A percentile compares a stretch with the other conserved stretches of the same genome.
phyloP scores from a whole-genome alignment of 2,329 filamentous ascomycete species.

The Aspergillus awamori region DNA sequence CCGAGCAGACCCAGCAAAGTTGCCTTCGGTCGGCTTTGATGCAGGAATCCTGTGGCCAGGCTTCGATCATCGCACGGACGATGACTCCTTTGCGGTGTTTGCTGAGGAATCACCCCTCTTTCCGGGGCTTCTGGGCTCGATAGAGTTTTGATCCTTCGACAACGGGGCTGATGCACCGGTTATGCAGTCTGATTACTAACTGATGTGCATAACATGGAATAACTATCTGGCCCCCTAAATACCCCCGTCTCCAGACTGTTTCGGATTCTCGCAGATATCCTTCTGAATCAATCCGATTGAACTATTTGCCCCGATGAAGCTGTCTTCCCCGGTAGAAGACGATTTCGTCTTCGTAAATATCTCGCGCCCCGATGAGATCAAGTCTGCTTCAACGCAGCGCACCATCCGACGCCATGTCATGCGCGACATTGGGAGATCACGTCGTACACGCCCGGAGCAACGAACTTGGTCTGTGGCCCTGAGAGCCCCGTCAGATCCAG shows the following conservation, averaged over 20 bases:
- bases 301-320: background rate
- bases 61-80: background rate
- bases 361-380: constrained; percentile 4
- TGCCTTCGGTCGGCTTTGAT: background rate
- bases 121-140: constrained; percentile 3
- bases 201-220: too few species aligned
- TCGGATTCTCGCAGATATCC: too few species aligned
- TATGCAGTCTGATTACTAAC: too few species aligned
- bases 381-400: constrained; percentile 1
- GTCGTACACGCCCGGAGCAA: background rate
- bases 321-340: background rate
- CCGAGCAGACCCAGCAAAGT: background rate
- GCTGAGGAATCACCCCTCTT: background rate
- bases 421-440: constrained; percentile 5
- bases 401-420: constrained; percentile 8
- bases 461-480: background rate
- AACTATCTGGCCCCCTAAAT: too few species aligned
- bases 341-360: constrained; percentile 6
- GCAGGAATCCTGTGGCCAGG: background rate
- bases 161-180: too few species aligned
- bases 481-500: background rate
- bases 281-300: too few species aligned
- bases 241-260: too few species aligned
- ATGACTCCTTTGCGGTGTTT: background rate
- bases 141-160: background rate